Percentiles rank a stretch among this genome's conserved stretches.
These are phyloP conservation scores for Chlorella sp. DNA, from an alignment of 139 green algal genomes.

Conservation along the genomic window DNA sequence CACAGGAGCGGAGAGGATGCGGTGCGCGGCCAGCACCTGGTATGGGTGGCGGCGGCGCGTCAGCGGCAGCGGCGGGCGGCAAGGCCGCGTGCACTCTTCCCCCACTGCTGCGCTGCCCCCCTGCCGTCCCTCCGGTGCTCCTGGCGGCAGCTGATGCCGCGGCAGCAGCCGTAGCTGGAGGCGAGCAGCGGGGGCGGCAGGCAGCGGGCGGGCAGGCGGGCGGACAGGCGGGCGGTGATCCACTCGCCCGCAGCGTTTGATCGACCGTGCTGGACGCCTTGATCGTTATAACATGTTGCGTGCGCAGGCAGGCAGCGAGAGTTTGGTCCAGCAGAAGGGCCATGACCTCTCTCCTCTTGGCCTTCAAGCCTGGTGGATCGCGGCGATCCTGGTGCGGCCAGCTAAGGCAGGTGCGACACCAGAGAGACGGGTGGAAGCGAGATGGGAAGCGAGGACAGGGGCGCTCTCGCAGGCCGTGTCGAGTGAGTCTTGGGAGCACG, in stretches of 20 bases:
- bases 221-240: not conserved
- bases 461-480: no score
- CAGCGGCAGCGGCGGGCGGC: not conserved
- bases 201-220: not conserved
- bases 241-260: slow-evolving; percentile 33
- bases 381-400: no score
- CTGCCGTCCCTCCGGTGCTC: not conserved
- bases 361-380: no score
- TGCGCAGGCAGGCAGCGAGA: not conserved
- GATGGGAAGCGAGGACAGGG: no score
- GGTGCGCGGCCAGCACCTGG: slow-evolving; percentile 60
- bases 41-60: not conserved
- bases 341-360: no score
- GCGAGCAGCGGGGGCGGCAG: not conserved
- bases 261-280: slow-evolving; percentile 35
- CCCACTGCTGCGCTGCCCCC: not conserved
- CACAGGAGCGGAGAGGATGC: slow-evolving; percentile 72
- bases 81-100: not conserved
- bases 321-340: no score
- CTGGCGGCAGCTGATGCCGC: no score
- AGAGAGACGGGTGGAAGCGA: no score
- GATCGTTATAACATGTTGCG: slow-evolving; percentile 36
- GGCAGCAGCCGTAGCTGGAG: not conserved
- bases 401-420: no score
- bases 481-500: no score